Conservation (phyloP, 1,284 basidiomycete species). For the Sanghuangporus baumii region DNA sequence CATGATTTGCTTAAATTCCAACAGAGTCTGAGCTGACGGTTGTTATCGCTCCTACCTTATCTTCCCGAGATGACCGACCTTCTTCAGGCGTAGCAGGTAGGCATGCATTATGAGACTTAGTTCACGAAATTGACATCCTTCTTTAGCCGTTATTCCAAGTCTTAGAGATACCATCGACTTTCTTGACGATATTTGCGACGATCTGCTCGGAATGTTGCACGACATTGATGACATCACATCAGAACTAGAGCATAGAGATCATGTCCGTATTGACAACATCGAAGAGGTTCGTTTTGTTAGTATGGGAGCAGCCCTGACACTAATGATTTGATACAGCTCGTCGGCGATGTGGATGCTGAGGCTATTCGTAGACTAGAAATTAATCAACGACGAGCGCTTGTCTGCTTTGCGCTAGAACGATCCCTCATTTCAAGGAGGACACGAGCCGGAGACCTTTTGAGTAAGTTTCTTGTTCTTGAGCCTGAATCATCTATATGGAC, state of each 20-base stretch:
- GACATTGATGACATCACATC: constrained; percentile 64
- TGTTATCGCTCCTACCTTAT: constrained; percentile 57
- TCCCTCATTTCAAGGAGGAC: constrained; percentile 36
- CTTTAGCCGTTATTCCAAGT: constrained; percentile 66
- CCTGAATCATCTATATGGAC: not conserved
- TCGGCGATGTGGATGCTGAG: constrained; percentile 46
- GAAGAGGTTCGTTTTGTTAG: constrained; percentile 45
- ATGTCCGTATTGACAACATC: constrained; percentile 66
- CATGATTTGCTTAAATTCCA: not conserved
- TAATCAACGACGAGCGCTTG: constrained; percentile 58
- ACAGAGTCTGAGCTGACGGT: constrained; percentile 62
- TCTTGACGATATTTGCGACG: constrained; percentile 54
- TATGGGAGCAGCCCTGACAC: not conserved
- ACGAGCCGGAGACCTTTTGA: constrained; percentile 49
- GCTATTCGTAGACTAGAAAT: constrained; percentile 61
- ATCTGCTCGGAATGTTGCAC: constrained; percentile 56
- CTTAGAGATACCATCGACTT: constrained; percentile 72
- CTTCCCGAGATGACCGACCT: constrained; percentile 41
- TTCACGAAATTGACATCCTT: constrained; percentile 19
- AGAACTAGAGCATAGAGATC: constrained; percentile 66
- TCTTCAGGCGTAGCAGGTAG: constrained; percentile 33
- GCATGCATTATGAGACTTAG: constrained; percentile 20
- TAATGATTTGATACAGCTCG: constrained; percentile 36
- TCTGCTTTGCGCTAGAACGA: constrained; percentile 52
- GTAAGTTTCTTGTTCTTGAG: constrained; percentile 29